Percentiles rank a stretch among this genome's conserved stretches.
Conservation (phyloP, 202 grass and related monocot species). For the Sporobolus alterniflorus region DNA sequence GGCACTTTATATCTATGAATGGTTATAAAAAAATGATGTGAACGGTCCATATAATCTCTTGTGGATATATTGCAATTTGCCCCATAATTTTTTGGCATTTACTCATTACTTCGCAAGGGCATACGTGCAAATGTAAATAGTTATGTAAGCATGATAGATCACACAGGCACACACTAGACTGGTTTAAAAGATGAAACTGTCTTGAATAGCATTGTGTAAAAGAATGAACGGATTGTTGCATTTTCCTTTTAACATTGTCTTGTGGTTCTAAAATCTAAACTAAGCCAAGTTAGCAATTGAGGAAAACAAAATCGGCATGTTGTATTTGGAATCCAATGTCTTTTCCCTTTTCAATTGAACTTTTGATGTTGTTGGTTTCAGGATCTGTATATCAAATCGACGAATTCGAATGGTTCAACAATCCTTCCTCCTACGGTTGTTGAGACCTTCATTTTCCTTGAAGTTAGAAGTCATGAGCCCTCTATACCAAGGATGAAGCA, state of each 20-base stretch:
- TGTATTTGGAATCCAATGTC: not conserved
- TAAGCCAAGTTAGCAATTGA: not conserved
- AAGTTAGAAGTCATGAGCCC: conserved; percentile 85
- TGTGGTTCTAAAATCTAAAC: not conserved
- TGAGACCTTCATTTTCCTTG: conserved; percentile 78
- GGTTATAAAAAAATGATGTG: not conserved
- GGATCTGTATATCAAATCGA: conserved; percentile 90
- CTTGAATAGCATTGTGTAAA: not conserved
- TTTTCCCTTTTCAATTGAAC: conserved; percentile 5
- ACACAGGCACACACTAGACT: not conserved
- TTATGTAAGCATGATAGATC: not conserved
- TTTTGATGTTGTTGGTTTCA: conserved; percentile 46
- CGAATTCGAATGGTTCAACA: conserved; percentile 86
- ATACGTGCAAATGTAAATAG: conserved; percentile 5
- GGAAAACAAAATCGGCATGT: not conserved
- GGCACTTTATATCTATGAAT: not conserved
- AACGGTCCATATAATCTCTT: not conserved
- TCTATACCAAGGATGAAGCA: conserved; percentile 91
- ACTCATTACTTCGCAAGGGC: conserved; percentile 12
- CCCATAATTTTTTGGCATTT: not conserved
- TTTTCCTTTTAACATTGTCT: not conserved
- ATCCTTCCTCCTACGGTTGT: conserved; percentile 75
- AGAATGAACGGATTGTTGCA: not conserved
- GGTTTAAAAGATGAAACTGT: not conserved
- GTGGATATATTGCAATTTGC: not conserved